These are phyloP conservation scores for Sporothrix mexicana DNA, from an alignment of 2,329 filamentous ascomycete species.

Conservation along the genomic window DNA sequence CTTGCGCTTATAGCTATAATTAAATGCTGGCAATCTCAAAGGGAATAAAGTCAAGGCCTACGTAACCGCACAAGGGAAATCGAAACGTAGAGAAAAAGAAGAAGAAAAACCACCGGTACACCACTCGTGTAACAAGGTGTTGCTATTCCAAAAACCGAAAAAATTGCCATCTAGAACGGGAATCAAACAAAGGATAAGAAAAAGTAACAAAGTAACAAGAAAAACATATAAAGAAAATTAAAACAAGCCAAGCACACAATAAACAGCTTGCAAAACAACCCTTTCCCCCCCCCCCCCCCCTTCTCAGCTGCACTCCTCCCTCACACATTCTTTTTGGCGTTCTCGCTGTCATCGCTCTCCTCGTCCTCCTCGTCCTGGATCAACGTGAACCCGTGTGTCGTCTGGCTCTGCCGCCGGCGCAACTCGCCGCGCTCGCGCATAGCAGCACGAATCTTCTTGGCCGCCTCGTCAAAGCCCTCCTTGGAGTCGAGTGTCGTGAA, in stretches of 20 bases:
- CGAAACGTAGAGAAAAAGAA: not conserved
- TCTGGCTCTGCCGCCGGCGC: slow-evolving; percentile 59
- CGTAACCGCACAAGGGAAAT: too few relatives aligned
- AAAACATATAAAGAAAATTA: not conserved
- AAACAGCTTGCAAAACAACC: slow-evolving; percentile 4
- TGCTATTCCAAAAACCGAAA: not conserved
- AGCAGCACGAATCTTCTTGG: slow-evolving; percentile 79
- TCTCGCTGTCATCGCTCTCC: slow-evolving; percentile 35
- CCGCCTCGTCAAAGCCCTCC: slow-evolving; percentile 81
- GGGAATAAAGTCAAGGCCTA: not conserved
- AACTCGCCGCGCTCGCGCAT: slow-evolving; percentile 78
- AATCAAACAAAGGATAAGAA: not conserved
- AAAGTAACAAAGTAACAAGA: slow-evolving; percentile 8
- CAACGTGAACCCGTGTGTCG: slow-evolving; percentile 36
- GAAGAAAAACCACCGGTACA: not conserved
- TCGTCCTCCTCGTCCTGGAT: slow-evolving; percentile 35
- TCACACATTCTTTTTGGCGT: slow-evolving; percentile 33
- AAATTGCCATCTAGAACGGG: not conserved
- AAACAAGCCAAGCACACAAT: not conserved
- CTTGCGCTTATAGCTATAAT: not conserved
- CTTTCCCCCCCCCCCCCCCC: not conserved
- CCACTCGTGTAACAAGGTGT: slow-evolving; percentile 11
- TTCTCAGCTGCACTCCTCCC: too few relatives aligned
- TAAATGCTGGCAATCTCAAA: not conserved
- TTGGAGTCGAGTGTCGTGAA: slow-evolving; percentile 72